These are phyloP conservation scores for Hypoxylon cercidicola DNA, from an alignment of 495 filamentous ascomycete genomes.

Conservation along the genomic window DNA sequence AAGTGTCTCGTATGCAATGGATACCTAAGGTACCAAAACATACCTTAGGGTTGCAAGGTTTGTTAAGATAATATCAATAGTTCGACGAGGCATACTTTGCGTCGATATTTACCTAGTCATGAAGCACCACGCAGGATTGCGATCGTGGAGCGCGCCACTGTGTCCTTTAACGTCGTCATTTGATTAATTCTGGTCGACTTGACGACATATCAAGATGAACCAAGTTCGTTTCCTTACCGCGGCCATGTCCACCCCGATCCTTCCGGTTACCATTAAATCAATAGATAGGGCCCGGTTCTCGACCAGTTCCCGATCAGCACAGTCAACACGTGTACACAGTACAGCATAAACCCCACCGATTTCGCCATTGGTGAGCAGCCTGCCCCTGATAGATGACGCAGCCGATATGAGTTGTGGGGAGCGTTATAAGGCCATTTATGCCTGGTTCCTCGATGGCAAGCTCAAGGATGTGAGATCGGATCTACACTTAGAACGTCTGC, in stretches of 20 bases:
- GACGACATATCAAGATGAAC: neutral
- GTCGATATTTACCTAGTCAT: no score
- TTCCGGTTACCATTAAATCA: neutral
- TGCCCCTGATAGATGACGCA: neutral
- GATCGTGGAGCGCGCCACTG: neutral
- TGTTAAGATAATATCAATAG: no score
- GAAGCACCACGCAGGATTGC: neutral
- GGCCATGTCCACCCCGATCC: neutral
- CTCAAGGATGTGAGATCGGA: neutral
- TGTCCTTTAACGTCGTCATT: neutral
- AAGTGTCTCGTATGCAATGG: no score
- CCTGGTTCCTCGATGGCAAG: neutral
- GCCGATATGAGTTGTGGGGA: neutral
- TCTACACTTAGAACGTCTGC: neutral
- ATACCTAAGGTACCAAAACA: no score
- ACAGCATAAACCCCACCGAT: neutral
- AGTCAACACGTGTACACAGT: no score
- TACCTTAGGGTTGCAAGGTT: no score
- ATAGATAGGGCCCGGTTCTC: slow-evolving; percentile 1
- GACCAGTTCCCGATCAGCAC: neutral
- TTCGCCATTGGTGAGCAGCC: neutral
- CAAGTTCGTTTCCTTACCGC: neutral
- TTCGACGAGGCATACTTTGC: no score
- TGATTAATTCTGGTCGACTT: neutral
- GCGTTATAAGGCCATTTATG: slow-evolving; percentile 10